Conservation (phyloP, 2,329 filamentous ascomycete species). For the Penicillium sp. region DNA sequence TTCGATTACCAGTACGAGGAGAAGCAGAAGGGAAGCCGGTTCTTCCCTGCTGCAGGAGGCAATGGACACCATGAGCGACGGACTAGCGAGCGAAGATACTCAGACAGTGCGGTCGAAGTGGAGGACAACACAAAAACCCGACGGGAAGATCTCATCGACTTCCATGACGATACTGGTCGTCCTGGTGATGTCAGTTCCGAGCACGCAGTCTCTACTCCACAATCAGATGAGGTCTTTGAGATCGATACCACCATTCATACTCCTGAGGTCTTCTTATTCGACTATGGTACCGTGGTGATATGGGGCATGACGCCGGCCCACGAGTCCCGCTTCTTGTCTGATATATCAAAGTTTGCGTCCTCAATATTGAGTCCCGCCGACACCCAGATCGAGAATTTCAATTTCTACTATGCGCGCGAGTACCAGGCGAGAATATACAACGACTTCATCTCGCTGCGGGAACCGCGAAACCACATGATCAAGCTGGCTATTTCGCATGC, state of each 20-base stretch:
- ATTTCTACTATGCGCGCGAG: conserved; percentile 98
- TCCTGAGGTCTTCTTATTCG: conserved; percentile 93
- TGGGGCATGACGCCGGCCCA: conserved; percentile 96
- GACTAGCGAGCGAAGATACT: conserved; percentile 71
- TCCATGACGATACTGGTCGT: conserved; percentile 55
- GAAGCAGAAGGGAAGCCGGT: conserved; percentile 40
- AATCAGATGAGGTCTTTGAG: conserved; percentile 60
- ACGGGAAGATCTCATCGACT: conserved; percentile 68
- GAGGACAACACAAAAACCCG: conserved; percentile 63
- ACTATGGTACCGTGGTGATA: conserved; percentile 96
- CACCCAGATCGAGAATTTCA: conserved; percentile 95
- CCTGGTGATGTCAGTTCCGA: conserved; percentile 32
- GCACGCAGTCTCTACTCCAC: conserved; percentile 32
- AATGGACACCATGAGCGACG: conserved; percentile 42
- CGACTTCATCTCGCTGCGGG: conserved; percentile 93
- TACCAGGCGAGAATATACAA: conserved; percentile 99
- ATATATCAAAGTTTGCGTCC: conserved; percentile 90
- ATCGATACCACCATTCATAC: conserved; percentile 89
- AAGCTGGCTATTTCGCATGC: conserved; percentile 97
- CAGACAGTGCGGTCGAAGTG: conserved; percentile 68
- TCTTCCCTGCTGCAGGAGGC: conserved; percentile 33
- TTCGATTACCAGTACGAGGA: conserved; percentile 75
- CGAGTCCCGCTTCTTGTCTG: conserved; percentile 88
- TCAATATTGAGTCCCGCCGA: conserved; percentile 89
- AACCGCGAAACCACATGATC: conserved; percentile 97